phyloP scores from a whole-genome alignment of 2,329 filamentous ascomycete genomes.

The Trichoderma arundinaceum region DNA sequence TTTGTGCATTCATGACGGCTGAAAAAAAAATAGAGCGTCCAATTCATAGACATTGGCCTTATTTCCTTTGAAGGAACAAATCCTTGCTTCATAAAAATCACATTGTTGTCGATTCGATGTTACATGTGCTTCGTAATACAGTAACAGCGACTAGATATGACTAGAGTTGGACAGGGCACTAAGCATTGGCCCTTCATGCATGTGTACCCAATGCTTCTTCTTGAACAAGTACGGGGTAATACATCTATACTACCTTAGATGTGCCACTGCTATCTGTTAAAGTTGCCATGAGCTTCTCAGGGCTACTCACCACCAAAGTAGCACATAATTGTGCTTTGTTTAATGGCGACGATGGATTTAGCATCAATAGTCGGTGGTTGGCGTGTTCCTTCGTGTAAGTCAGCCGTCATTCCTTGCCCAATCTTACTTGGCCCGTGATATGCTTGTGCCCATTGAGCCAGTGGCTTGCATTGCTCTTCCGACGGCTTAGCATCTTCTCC shows the following conservation, averaged over 20 bases:
- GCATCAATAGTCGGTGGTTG: too few species aligned
- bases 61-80: background rate
- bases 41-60: background rate
- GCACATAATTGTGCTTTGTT: background rate
- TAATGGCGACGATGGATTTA: background rate
- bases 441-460: background rate
- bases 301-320: background rate
- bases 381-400: too few species aligned
- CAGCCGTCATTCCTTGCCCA: background rate
- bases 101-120: background rate
- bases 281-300: background rate
- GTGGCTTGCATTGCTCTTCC: background rate
- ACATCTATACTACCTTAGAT: background rate
- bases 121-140: conserved; percentile 3
- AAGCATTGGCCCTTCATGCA: conserved; percentile 5
- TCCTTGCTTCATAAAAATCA: background rate
- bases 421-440: background rate
- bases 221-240: background rate
- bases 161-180: background rate
- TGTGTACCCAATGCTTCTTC: conserved; percentile 7
- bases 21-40: background rate
- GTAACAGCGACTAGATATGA: background rate
- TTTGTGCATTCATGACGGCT: too few species aligned
- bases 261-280: background rate
- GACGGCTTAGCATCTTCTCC: background rate